Conservation (phyloP, 2,329 filamentous ascomycete genomes). For the Alternaria longipes region DNA sequence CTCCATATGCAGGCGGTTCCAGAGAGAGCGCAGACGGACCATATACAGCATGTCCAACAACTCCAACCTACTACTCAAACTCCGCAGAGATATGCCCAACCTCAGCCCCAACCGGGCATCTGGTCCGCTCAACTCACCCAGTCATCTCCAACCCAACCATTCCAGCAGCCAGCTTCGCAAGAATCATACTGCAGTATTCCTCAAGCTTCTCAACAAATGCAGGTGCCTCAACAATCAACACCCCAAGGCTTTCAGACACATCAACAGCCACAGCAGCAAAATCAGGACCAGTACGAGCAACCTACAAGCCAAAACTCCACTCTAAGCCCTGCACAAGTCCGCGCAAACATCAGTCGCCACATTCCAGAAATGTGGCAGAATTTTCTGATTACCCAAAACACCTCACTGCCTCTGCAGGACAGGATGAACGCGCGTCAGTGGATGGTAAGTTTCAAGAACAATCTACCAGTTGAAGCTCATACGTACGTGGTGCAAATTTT, state of each 20-base stretch:
- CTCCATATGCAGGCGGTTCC: not conserved
- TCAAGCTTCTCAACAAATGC: not conserved
- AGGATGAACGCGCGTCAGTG: not conserved
- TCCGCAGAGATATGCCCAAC: not conserved
- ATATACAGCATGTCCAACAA: not conserved
- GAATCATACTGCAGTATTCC: not conserved
- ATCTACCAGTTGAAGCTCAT: conserved; percentile 4
- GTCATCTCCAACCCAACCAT: not conserved
- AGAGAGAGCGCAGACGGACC: not conserved
- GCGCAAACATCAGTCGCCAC: conserved; percentile 5
- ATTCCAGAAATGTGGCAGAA: conserved; percentile 6
- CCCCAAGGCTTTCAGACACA: not conserved
- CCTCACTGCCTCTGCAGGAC: not conserved
- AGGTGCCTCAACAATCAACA: not conserved
- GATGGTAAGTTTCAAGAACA: conserved; percentile 5
- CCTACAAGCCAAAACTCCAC: not conserved
- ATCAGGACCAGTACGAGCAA: not conserved
- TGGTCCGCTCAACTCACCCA: not conserved
- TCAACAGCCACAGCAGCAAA: not conserved
- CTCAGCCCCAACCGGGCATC: not conserved
- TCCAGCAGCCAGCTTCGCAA: not conserved
- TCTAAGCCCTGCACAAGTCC: not conserved
- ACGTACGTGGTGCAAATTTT: conserved; percentile 6
- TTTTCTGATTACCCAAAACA: not conserved
- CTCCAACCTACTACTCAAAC: not conserved